These are phyloP conservation scores for Fusarium foetens DNA, from an alignment of 2,329 filamentous ascomycete genomes.

Conservation along the genomic window DNA sequence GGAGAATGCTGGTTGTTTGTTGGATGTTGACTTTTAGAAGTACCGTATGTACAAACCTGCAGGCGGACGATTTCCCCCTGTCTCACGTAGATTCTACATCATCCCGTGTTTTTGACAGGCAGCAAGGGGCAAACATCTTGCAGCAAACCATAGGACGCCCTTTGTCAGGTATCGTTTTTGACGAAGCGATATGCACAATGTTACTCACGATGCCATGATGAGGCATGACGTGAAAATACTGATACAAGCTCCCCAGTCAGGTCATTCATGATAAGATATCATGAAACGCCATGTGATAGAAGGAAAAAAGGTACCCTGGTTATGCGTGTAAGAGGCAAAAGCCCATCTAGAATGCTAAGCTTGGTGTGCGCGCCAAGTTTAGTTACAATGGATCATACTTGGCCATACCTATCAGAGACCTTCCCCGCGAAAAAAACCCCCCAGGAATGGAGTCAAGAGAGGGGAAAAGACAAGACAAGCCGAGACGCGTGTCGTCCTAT, in stretches of 20 bases:
- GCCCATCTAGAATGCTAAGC: conserved; percentile 16
- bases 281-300: conserved; percentile 13
- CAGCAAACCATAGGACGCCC: background rate
- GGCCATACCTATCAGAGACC: conserved; percentile 5
- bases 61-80: conserved; percentile 16
- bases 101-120: conserved; percentile 34
- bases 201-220: conserved; percentile 20
- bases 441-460: conserved; percentile 21
- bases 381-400: background rate
- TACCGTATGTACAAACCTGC: conserved; percentile 9
- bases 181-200: background rate
- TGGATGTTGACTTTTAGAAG: conserved; percentile 2
- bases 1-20: background rate
- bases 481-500: conserved; percentile 26
- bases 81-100: conserved; percentile 35
- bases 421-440: conserved; percentile 21
- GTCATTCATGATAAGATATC: conserved; percentile 8
- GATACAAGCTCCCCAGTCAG: background rate
- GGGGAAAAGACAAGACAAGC: conserved; percentile 5
- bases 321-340: conserved; percentile 23
- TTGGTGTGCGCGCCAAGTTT: conserved; percentile 9
- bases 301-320: background rate
- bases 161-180: conserved; percentile 6
- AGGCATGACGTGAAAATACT: conserved; percentile 30
- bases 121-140: conserved; percentile 24